Evolutionary conservation across 208 protist species (phyloP), one percentile per base, ranked within the genome.

Genomic region (Endotrypanum monterogeii): DNA sequence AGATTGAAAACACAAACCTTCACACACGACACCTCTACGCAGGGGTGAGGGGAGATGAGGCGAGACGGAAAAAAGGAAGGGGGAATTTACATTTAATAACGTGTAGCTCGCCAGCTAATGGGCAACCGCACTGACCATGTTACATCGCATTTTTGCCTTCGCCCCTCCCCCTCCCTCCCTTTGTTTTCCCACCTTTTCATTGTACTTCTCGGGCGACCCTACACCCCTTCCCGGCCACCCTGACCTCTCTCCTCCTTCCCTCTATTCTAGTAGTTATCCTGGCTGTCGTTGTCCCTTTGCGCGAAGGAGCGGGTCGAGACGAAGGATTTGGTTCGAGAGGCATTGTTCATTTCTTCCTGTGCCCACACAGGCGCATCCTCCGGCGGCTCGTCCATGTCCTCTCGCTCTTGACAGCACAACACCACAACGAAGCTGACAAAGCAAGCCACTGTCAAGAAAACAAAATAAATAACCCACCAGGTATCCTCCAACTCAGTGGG

Each of bases 341-440:
- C 44, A 69, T 50, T 23, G 0, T 57, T 35, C 14, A 70, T 78
- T 70, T 88, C 80, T 16, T 74, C 28, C 55, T 83, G 58, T 20
- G 80, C 83, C 83, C 83, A 88, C 66, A 81, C 83, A 30, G 83
- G 83, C 11, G 80, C 83, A 35, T 85, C 80, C 68, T 88, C 83
- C 62, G 80, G 80, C 28, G 83, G 83, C 74, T 88, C 83, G 58
- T 88, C 83, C 83, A 83, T 84, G 67, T 83, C 74, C 69, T 88
- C 83, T 57, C 77, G 63, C 39, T 88, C 83, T 67, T 88, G 83
- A 74, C 83, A 88, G 52, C 46, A 48, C 50, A 62, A 70, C n/a
- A 71, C 52, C 7, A 85, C 28, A 35, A 83, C 32, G 52, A 88
- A 85, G 52, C 54, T 41, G 54, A 88, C 48, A 41, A 83, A 44